Base-by-base conservation (phyloP, 176 grass and related monocot genomes). In the Avena sativa region DNA sequence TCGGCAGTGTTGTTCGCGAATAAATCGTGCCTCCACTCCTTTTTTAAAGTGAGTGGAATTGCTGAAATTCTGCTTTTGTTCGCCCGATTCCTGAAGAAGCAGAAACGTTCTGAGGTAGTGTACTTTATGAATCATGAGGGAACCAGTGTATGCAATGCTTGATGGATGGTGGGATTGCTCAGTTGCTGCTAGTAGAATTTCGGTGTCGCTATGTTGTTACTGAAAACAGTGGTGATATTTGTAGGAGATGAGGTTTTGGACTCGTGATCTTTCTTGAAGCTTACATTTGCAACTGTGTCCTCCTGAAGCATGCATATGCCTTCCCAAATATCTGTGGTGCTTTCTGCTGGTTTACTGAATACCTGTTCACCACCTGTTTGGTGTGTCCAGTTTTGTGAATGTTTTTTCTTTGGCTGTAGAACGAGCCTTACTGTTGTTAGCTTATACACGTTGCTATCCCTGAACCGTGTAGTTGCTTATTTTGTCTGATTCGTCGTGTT, bases 71-170 rank as follows among this genome's bases (percentile, higher is more conserved):
- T 64, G 26, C 14, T 38, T 50, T n/a, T 11, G 4, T 28, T 59
- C 20, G n/a, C n/a, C n/a, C 9, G 11, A 80, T 89, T 85, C 56
- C 46, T 80, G 87, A 80, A 20, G 53, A 57, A 58, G 61, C 65
- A 68, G 26, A 8, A 71, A 19, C 0, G 26, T 71, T 77, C 10
- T 19, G 28, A 1, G 53, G 9, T 40, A 36, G 30, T 13, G 34
- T 51, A 38, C 14, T 64, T 50, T 53, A 81, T 81, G 26, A 63
- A 32, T 67, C 40, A 16, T 26, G 78, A 53, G n/a, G 59, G 15
- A 68, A 83, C 21, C 19, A 26, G 44, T 81, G 32, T 76, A 56
- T 76, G 26, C 43, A 17, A 23, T 70, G 25, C 26, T 47, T 84
- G 9, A 46, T 84, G 46, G 17, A 34, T 69, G 15, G 14, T 32